These are phyloP conservation scores for Endogone sp. DNA, from an alignment of 192 early-diverging fungal species.

Conservation along the genomic window DNA sequence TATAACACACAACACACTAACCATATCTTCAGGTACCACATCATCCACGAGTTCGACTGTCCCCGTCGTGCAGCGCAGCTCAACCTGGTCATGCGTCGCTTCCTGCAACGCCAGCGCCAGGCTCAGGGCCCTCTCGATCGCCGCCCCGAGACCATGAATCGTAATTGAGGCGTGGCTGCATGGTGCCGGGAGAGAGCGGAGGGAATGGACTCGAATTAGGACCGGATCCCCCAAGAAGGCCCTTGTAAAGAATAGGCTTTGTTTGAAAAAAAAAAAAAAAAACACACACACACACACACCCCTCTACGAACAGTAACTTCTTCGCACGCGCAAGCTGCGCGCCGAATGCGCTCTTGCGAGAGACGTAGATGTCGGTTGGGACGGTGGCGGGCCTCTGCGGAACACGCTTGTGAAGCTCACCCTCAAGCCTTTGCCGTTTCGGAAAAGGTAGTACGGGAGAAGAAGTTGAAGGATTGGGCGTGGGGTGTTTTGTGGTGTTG, in stretches of 20 bases:
- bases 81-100: slow-evolving; percentile 52
- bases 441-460: too few relatives aligned
- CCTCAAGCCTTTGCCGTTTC: slow-evolving; percentile 9
- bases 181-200: neutral
- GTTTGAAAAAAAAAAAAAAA: too few relatives aligned
- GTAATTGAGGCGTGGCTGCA: slow-evolving; percentile 53
- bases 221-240: too few relatives aligned
- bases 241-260: neutral
- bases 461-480: too few relatives aligned
- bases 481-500: too few relatives aligned
- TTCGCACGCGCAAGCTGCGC: slow-evolving; percentile 60
- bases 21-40: slow-evolving; percentile 64
- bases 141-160: slow-evolving; percentile 78
- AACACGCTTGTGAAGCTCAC: slow-evolving; percentile 49
- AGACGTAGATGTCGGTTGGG: slow-evolving; percentile 77
- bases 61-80: slow-evolving; percentile 59
- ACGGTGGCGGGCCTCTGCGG: slow-evolving; percentile 62
- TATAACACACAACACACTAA: too few relatives aligned
- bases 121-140: slow-evolving; percentile 61
- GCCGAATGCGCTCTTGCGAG: slow-evolving; percentile 56
- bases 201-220: neutral
- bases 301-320: slow-evolving; percentile 58
- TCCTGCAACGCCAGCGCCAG: slow-evolving; percentile 61
- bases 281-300: too few relatives aligned
- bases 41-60: slow-evolving; percentile 77